Evolutionary conservation across 2,329 filamentous ascomycete species (phyloP).

Genomic region (Sporothrix protearum): DNA sequence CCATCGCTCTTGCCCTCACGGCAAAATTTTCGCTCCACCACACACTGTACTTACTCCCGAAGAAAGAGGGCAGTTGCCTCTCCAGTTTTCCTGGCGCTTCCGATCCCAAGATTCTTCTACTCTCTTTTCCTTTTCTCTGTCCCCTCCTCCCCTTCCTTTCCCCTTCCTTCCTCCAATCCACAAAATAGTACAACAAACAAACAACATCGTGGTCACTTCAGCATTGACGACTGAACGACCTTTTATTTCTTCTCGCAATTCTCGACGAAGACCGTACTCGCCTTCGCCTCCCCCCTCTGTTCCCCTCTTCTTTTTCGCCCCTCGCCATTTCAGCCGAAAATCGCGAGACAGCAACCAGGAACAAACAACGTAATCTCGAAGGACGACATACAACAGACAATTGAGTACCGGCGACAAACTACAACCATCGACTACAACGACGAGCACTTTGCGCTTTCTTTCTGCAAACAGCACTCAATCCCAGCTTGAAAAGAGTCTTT

Average conservation of each 20-base stretch:
- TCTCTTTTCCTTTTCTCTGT: background rate
- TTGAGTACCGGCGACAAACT: background rate
- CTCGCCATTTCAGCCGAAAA: background rate
- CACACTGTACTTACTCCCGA: background rate
- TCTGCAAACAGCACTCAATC: background rate
- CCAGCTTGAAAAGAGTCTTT: slow-evolving; percentile 1
- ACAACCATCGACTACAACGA: background rate
- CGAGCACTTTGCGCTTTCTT: background rate
- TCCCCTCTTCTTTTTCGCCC: background rate
- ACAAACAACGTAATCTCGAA: background rate
- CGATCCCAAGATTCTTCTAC: slow-evolving; percentile 10
- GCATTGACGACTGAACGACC: background rate
- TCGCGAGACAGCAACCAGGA: background rate
- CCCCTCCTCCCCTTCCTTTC: background rate
- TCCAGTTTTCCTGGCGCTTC: slow-evolving; percentile 3
- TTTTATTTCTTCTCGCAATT: background rate
- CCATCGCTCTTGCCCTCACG: background rate
- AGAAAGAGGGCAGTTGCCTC: slow-evolving; percentile 8
- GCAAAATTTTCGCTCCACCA: slow-evolving; percentile 24
- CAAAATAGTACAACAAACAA: background rate
- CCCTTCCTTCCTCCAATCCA: background rate
- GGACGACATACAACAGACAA: background rate
- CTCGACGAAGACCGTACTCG: background rate
- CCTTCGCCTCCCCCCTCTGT: background rate
- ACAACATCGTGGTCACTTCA: background rate